Conservation (phyloP, 306 rosid species). For the Parietaria judaica region DNA sequence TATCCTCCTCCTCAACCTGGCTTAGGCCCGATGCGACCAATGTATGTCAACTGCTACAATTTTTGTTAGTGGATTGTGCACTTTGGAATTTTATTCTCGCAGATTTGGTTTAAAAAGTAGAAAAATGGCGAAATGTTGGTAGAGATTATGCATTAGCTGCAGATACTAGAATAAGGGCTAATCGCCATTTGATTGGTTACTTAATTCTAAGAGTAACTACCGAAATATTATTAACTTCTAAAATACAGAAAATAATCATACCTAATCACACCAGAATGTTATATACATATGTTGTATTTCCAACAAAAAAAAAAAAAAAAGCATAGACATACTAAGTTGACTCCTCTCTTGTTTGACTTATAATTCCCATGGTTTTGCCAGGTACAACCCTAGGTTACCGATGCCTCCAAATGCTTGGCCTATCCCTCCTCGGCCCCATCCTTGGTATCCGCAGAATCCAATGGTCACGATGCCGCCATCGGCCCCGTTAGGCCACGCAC, state of each 20-base stretch:
- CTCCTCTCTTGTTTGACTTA: background rate
- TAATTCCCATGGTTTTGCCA: constrained; percentile 23
- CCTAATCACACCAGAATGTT: no score
- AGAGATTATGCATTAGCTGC: no score
- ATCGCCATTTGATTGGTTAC: no score
- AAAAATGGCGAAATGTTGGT: no score
- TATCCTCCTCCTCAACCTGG: constrained; percentile 65
- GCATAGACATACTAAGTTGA: background rate
- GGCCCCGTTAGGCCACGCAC: constrained; percentile 54
- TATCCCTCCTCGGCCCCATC: constrained; percentile 77
- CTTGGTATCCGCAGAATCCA: constrained; percentile 75
- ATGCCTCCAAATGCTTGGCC: constrained; percentile 62
- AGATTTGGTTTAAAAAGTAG: no score
- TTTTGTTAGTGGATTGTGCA: constrained; percentile 3
- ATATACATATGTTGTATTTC: no score
- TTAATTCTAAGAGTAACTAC: no score
- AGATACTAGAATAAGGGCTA: no score
- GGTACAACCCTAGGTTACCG: constrained; percentile 59
- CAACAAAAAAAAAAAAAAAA: background rate
- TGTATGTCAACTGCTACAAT: constrained; percentile 40
- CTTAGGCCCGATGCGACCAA: constrained; percentile 51
- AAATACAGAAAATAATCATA: no score
- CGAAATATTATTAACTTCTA: no score
- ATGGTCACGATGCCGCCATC: constrained; percentile 67
- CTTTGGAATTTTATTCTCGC: no score